These are phyloP conservation scores for Tilletia caries DNA, from an alignment of 1,284 basidiomycete species.

Conservation along the genomic window DNA sequence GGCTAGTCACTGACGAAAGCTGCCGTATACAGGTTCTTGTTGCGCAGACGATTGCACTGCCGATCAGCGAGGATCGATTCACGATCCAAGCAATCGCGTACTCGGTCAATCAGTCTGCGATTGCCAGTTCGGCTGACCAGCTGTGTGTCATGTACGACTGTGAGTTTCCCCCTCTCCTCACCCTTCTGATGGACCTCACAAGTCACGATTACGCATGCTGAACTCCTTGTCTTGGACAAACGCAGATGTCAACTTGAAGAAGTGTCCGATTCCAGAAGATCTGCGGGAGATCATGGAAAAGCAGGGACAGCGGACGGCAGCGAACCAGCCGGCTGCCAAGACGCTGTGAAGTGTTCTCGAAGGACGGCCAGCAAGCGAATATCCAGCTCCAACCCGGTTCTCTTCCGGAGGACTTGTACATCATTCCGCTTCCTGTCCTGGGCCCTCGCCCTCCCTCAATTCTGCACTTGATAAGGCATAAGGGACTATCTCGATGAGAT, in stretches of 20 bases:
- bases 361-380: too few species aligned
- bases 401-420: too few species aligned
- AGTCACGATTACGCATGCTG: not conserved
- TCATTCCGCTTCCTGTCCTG: too few species aligned
- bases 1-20: not conserved
- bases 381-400: too few species aligned
- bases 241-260: constrained; percentile 4
- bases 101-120: constrained; percentile 3
- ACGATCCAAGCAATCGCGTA: constrained; percentile 5
- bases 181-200: not conserved
- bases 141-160: constrained; percentile 14
- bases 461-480: too few species aligned
- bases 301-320: not conserved
- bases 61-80: constrained; percentile 10
- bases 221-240: not conserved
- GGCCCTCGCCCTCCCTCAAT: too few species aligned
- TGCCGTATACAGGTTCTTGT: not conserved
- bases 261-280: constrained; percentile 5
- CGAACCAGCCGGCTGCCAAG: not conserved
- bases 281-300: constrained; percentile 2
- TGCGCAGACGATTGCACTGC: constrained; percentile 2
- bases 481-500: too few species aligned
- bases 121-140: constrained; percentile 12
- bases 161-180: not conserved
- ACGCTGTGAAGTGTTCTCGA: not conserved